These are phyloP conservation scores for Termitomyces eurrhizus DNA, from an alignment of 768 basidiomycete genomes.

Conservation along the genomic window DNA sequence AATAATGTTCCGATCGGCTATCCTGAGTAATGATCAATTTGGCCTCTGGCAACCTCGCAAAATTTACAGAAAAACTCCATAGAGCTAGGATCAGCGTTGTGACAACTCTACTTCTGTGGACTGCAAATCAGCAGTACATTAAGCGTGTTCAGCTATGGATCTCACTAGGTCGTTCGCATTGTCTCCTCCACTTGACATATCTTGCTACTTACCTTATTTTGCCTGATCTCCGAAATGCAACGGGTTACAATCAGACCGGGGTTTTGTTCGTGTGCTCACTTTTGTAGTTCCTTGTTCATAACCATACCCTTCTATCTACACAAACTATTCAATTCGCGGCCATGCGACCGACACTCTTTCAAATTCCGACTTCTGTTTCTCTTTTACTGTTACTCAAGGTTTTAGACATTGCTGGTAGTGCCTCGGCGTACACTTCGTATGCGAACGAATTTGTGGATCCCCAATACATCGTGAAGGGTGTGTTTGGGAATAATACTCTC, in stretches of 20 bases:
- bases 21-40: background rate
- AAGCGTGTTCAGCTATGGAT: too few species aligned
- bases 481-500: slow-evolving; percentile 37
- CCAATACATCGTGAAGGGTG: slow-evolving; percentile 37
- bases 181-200: background rate
- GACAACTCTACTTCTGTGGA: background rate
- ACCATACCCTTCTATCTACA: background rate
- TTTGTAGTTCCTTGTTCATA: background rate
- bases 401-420: background rate
- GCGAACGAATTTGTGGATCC: slow-evolving; percentile 58
- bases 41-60: background rate
- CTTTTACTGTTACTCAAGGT: background rate
- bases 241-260: background rate
- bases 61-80: background rate
- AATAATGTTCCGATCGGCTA: background rate
- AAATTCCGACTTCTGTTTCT: slow-evolving; percentile 17
- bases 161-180: background rate
- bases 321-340: slow-evolving; percentile 1
- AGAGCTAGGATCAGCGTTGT: background rate
- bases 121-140: background rate
- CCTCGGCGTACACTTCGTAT: slow-evolving; percentile 35
- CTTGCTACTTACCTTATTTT: background rate
- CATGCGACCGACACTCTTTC: slow-evolving; percentile 29
- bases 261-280: too few species aligned
- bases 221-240: background rate